A percentile compares a stretch with the other conserved stretches of the same genome.
Evolutionary conservation across 352 stramenopile genomes (phyloP).

Genomic region (Globisporangium nagaii): DNA sequence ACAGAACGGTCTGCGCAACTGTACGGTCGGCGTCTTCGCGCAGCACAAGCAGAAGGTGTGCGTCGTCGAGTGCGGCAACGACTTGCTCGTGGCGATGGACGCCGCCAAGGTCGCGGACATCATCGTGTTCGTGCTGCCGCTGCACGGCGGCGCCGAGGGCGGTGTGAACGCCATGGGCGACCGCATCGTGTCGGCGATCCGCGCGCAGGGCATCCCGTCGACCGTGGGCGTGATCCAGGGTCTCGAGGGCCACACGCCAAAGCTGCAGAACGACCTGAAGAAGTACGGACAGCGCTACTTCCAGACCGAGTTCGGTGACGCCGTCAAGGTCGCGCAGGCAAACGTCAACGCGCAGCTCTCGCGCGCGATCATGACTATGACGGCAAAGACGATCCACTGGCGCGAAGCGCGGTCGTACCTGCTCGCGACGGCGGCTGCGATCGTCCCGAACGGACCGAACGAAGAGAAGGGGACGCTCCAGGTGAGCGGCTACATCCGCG

Average conservation of each 20-base stretch:
- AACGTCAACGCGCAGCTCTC: conserved; percentile 79
- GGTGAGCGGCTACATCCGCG: conserved; percentile 95
- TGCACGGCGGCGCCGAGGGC: conserved; percentile 74
- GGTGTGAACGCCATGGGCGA: conserved; percentile 85
- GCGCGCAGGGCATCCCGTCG: conserved; percentile 89
- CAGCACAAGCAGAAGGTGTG: conserved; percentile 89
- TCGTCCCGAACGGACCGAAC: conserved; percentile 50
- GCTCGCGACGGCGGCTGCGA: conserved; percentile 59
- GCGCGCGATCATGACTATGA: conserved; percentile 75
- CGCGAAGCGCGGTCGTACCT: conserved; percentile 86
- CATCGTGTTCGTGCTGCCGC: conserved; percentile 71
- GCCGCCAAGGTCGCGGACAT: conserved; percentile 84
- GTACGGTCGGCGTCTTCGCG: conserved; percentile 59
- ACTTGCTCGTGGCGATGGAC: conserved; percentile 79
- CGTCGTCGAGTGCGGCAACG: conserved; percentile 77
- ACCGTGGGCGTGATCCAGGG: conserved; percentile 84
- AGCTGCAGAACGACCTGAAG: conserved; percentile 70
- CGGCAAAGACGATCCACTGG: conserved; percentile 85
- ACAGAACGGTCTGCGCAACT: conserved; percentile 49
- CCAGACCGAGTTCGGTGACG: conserved; percentile 84
- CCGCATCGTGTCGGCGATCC: conserved; percentile 88
- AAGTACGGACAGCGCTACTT: conserved; percentile 89
- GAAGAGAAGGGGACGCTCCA: conserved; percentile 64
- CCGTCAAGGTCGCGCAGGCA: conserved; percentile 69
- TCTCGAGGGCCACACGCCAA: conserved; percentile 63